phyloP scores from a whole-genome alignment of 1,284 basidiomycete genomes.

The Trichosporon sp. region DNA sequence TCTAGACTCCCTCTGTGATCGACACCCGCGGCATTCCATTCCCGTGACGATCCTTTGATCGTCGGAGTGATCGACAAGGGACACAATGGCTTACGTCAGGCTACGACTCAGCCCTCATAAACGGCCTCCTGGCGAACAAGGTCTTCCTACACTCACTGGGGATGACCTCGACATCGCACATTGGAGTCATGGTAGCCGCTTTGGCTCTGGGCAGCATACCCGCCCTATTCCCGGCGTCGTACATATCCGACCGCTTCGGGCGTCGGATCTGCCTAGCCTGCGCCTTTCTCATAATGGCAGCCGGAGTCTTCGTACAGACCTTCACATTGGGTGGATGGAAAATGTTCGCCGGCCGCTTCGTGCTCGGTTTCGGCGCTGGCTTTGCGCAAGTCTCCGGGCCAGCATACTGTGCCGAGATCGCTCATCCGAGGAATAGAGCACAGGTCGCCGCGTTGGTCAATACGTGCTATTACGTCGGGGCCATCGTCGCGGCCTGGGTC shows the following conservation, averaged over 20 bases:
- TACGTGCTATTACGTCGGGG: constrained; percentile 11
- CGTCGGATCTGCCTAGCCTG: background rate
- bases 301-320: constrained; percentile 3
- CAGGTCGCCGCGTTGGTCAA: constrained; percentile 10
- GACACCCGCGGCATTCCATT: no score
- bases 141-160: constrained; percentile 1
- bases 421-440: constrained; percentile 12
- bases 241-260: constrained; percentile 1
- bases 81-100: background rate
- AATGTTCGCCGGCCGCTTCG: constrained; percentile 7
- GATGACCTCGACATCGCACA: background rate
- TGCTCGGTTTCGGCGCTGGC: constrained; percentile 7
- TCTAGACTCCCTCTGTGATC: no score
- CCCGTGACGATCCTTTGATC: background rate
- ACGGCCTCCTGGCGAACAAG: constrained; percentile 3
- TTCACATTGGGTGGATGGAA: constrained; percentile 8
- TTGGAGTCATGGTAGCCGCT: constrained; percentile 6
- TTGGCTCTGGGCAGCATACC: background rate
- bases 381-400: constrained; percentile 1
- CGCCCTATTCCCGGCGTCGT: background rate
- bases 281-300: background rate
- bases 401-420: constrained; percentile 11
- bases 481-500: constrained; percentile 16
- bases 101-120: constrained; percentile 7
- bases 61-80: background rate